Percentiles rank a stretch among this genome's conserved stretches.
These are phyloP conservation scores for Thozetella sp. DNA, from an alignment of 495 filamentous ascomycete genomes.

Conservation along the genomic window DNA sequence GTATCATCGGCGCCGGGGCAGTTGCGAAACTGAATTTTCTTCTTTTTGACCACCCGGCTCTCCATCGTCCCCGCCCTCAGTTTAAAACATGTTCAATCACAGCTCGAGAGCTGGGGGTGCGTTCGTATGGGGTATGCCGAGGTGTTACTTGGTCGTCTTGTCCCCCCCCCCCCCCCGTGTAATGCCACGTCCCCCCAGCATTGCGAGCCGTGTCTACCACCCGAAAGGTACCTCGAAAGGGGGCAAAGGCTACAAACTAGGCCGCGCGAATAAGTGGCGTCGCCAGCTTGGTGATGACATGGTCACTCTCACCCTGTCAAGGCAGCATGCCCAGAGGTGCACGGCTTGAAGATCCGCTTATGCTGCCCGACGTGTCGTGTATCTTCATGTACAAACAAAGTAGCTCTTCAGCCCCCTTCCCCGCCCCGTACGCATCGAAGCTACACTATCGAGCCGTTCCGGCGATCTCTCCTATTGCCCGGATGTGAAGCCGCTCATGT, in stretches of 20 bases:
- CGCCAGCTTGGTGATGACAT: too few species aligned
- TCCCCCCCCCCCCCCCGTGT: neutral
- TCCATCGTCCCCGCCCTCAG: neutral
- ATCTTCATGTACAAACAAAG: slow-evolving; percentile 1
- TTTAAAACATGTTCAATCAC: slow-evolving; percentile 1
- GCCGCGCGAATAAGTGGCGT: neutral
- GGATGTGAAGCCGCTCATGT: neutral
- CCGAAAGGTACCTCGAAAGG: too few species aligned
- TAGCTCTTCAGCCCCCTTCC: neutral
- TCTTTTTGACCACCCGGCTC: neutral
- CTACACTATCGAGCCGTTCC: neutral
- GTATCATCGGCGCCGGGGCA: neutral
- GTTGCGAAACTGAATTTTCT: neutral
- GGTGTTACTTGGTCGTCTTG: neutral
- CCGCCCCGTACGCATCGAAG: neutral
- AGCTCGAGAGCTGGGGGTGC: neutral
- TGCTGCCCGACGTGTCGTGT: neutral
- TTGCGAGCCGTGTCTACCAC: neutral
- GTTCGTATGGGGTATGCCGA: neutral
- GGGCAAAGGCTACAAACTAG: too few species aligned
- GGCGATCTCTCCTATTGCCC: slow-evolving; percentile 1
- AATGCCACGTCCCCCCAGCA: too few species aligned
- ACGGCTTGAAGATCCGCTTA: neutral
- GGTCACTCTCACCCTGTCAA: neutral
- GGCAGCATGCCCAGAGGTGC: neutral